Conservation (phyloP, 2,329 filamentous ascomycete species). For the Xylaria sp. region DNA sequence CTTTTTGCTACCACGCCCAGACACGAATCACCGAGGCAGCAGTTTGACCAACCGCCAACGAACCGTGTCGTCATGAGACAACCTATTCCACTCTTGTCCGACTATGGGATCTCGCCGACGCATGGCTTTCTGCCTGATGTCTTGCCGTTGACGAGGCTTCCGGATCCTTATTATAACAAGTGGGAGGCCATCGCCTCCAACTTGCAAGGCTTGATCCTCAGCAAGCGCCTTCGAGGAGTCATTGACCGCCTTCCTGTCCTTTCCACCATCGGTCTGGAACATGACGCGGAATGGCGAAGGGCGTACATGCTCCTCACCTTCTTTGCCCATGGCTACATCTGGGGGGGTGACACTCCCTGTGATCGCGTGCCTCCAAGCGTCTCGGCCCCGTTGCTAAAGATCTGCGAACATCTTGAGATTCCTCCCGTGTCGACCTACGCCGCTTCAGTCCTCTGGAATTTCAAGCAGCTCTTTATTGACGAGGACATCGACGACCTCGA, state of each 20-base stretch:
- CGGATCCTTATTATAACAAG: constrained; percentile 90
- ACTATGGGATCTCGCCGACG: constrained; percentile 79
- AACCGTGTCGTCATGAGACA: constrained; percentile 56
- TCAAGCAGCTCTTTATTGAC: constrained; percentile 84
- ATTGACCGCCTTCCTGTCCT: constrained; percentile 83
- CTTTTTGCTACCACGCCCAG: not conserved
- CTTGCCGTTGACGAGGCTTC: constrained; percentile 77
- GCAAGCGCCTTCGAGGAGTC: constrained; percentile 78
- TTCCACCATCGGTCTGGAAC: constrained; percentile 79
- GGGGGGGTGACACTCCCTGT: constrained; percentile 84
- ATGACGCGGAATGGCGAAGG: constrained; percentile 89
- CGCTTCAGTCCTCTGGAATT: constrained; percentile 93
- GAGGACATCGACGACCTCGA: constrained; percentile 83
- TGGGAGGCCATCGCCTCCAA: constrained; percentile 91
- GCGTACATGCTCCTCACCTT: constrained; percentile 91
- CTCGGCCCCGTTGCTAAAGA: constrained; percentile 78
- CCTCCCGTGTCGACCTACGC: constrained; percentile 95
- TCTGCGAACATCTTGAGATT: constrained; percentile 80
- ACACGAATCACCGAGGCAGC: not conserved
- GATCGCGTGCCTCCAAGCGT: constrained; percentile 81
- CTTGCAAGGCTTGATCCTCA: constrained; percentile 84
- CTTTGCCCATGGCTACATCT: constrained; percentile 94
- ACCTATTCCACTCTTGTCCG: constrained; percentile 66
- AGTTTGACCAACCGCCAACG: constrained; percentile 18
- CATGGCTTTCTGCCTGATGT: constrained; percentile 89